Conservation (phyloP, 2,329 filamentous ascomycete species). For the Metarhizium guizhouense region DNA sequence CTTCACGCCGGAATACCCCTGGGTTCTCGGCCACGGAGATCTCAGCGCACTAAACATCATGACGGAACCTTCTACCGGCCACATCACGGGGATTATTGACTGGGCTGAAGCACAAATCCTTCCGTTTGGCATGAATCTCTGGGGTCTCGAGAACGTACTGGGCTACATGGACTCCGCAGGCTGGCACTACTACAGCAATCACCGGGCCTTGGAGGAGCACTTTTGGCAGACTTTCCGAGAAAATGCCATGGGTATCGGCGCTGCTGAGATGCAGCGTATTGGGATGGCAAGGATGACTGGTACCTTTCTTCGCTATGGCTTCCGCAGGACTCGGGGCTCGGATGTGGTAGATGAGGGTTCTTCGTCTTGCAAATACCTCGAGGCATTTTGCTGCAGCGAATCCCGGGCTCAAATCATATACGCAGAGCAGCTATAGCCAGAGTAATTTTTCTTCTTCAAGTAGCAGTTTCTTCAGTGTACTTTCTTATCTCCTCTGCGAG, state of each 20-base stretch:
- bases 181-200: slow-evolving; percentile 11
- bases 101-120: slow-evolving; percentile 18
- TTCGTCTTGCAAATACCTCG: too few relatives aligned
- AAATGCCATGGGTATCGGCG: neutral
- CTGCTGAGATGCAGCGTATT: neutral
- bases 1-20: too few relatives aligned
- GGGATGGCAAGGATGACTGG: neutral
- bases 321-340: neutral
- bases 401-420: too few relatives aligned
- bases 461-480: too few relatives aligned
- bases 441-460: too few relatives aligned
- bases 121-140: slow-evolving; percentile 21
- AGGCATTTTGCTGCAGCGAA: too few relatives aligned
- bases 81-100: slow-evolving; percentile 21
- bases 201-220: neutral
- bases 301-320: neutral
- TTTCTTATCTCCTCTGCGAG: too few relatives aligned
- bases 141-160: slow-evolving; percentile 16
- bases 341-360: too few relatives aligned
- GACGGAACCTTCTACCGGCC: slow-evolving; percentile 14
- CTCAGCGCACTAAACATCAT: slow-evolving; percentile 21
- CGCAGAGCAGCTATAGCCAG: too few relatives aligned
- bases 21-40: slow-evolving; percentile 9
- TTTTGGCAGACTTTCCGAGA: neutral
- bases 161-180: slow-evolving; percentile 11